phyloP scores from a whole-genome alignment of 805 yeast species.

The Schwanniomyces vanrijiae region DNA sequence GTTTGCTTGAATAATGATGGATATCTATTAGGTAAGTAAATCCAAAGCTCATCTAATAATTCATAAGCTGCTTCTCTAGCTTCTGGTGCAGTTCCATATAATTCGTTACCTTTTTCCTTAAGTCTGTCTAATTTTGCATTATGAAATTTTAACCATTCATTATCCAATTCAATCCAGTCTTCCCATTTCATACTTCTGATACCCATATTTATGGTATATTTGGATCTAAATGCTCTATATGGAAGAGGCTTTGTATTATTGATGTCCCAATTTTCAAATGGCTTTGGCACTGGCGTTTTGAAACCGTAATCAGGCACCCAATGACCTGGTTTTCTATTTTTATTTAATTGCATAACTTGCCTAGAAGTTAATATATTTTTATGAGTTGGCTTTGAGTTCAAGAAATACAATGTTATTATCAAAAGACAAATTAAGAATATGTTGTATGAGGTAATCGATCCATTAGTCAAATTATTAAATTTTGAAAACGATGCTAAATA shows the following conservation, averaged over 20 bases:
- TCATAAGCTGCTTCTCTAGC: conserved; percentile 59
- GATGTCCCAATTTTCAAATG: conserved; percentile 50
- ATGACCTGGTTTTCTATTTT: conserved; percentile 45
- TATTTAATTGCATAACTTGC: conserved; percentile 25
- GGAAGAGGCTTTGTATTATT: conserved; percentile 54
- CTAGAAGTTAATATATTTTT: conserved; percentile 1
- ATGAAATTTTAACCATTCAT: conserved; percentile 61
- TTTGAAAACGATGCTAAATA: conserved; percentile 2
- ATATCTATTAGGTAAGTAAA: conserved; percentile 56
- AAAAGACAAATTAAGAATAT: not conserved
- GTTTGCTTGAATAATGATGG: conserved; percentile 53
- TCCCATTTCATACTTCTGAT: conserved; percentile 61
- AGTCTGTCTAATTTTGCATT: conserved; percentile 51
- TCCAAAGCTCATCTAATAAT: conserved; percentile 50
- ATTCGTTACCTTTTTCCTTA: conserved; percentile 43
- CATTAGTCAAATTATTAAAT: conserved; percentile 3
- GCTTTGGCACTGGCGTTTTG: conserved; percentile 48
- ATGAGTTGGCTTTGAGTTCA: not conserved
- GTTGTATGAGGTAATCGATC: conserved; percentile 2
- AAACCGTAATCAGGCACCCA: conserved; percentile 55
- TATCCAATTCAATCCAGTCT: conserved; percentile 68
- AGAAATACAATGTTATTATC: not conserved
- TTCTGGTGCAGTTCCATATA: conserved; percentile 50
- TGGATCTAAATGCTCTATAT: conserved; percentile 67
- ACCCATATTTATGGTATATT: conserved; percentile 68